Base-by-base conservation (phyloP, 75 land plant species). In the Cupressus sempervirens region DNA sequence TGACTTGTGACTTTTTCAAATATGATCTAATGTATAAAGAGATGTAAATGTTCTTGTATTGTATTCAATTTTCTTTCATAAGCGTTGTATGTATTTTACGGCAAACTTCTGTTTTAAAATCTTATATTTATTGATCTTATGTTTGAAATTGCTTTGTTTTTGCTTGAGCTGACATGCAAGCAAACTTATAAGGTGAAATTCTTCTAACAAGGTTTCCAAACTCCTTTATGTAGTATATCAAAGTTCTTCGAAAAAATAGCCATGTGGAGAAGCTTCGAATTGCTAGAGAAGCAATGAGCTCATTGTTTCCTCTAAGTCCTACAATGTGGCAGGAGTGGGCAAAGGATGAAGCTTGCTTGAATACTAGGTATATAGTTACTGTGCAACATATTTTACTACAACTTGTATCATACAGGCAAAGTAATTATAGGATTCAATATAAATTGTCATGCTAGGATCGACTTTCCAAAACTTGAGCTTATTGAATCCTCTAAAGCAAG, bases 241-340 rank as follows among this genome's bases (percentile, higher is more conserved):
- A 85, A 54, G 74, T 90, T 30, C 85, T 98, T 83, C 88, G 99
- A 87, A 95, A 92, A 76, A 67, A 52, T 56, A 93, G 96, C 32
- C 80, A 89, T 23, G 82, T 96, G 65, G 99, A 96, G 74, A 95
- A 94, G 91, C 96, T 98, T 23, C 83, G 94, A 77, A 46, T 82
- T n/a, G 99, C 99, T 18, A 93, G 99, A 87, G 97, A 98, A 84
- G 52, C 91, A 18, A 98, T 98, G 99, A 95, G 87, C 83, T 86
- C 88, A 35, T 32, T 93, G 26, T 96, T 95, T 89, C 99, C 99
- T 43, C 86, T 98, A 38, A 92, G 81, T 70, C 91, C 98, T 4
- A 72, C 35, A 12, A 94, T 98, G 99, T 98, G 99, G 99, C 91
- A 84, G 84, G 99, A 95, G 54, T 98, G 99, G 99, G 88, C 95